A percentile compares a stretch with the other conserved stretches of the same genome.
These are phyloP conservation scores for Dryadomyces quercus-mongolicae DNA, from an alignment of 2,329 filamentous ascomycete species.

Conservation along the genomic window DNA sequence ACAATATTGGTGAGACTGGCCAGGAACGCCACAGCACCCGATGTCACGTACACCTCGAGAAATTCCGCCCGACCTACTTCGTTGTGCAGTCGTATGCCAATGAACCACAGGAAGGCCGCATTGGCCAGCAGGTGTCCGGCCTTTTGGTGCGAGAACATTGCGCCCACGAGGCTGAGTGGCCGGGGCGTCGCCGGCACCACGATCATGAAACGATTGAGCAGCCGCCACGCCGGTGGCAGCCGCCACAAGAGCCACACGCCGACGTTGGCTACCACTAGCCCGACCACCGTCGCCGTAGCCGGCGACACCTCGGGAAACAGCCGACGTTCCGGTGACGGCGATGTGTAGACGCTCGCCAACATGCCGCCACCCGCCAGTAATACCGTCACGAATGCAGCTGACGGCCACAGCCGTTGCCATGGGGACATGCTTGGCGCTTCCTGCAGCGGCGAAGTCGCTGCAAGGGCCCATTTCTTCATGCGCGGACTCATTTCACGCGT, in stretches of 20 bases:
- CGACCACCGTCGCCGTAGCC: slow-evolving; percentile 50
- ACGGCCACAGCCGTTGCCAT: slow-evolving; percentile 45
- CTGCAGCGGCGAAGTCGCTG: slow-evolving; percentile 36
- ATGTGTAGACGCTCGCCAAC: slow-evolving; percentile 20
- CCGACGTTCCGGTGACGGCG: neutral
- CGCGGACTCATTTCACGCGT: slow-evolving; percentile 22
- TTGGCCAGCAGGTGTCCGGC: slow-evolving; percentile 51
- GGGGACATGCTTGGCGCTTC: slow-evolving; percentile 36
- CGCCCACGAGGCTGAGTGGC: slow-evolving; percentile 48
- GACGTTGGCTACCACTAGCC: slow-evolving; percentile 48
- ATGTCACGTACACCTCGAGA: slow-evolving; percentile 51
- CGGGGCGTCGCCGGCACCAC: slow-evolving; percentile 52
- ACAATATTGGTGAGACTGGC: slow-evolving; percentile 41
- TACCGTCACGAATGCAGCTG: slow-evolving; percentile 32
- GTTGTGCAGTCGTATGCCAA: slow-evolving; percentile 57
- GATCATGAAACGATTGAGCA: slow-evolving; percentile 58
- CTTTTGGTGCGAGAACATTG: slow-evolving; percentile 57
- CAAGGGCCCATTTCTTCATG: slow-evolving; percentile 28
- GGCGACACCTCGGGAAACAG: slow-evolving; percentile 31
- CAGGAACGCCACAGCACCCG: slow-evolving; percentile 46
- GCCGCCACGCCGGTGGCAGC: slow-evolving; percentile 49
- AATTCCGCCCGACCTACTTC: slow-evolving; percentile 59
- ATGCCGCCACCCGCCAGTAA: slow-evolving; percentile 30
- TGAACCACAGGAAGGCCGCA: slow-evolving; percentile 51
- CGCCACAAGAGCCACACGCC: slow-evolving; percentile 47